Percentiles rank a stretch among this genome's conserved stretches.
Conservation (phyloP, 805 yeast species). For the Candida suzukii region DNA sequence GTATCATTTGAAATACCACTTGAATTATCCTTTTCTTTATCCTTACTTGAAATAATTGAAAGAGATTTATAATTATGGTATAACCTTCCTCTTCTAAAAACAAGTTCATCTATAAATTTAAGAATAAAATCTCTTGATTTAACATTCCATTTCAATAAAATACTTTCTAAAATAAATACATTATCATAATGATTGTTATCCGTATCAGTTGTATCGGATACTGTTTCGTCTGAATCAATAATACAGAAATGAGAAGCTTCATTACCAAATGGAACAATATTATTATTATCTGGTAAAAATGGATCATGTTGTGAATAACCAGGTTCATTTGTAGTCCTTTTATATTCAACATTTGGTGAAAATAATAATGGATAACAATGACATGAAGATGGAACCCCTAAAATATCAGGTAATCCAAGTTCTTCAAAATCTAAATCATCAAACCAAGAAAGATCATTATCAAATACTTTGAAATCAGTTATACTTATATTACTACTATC, state of each 20-base stretch:
- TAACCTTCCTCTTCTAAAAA: conserved; percentile 33
- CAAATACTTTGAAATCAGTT: conserved; percentile 32
- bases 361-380: conserved; percentile 55
- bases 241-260: conserved; percentile 59
- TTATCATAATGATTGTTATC: conserved; percentile 41
- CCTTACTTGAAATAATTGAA: background rate
- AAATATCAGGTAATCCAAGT: conserved; percentile 35
- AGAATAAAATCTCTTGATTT: conserved; percentile 54
- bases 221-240: conserved; percentile 30
- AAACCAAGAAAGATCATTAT: conserved; percentile 52
- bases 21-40: background rate
- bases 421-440: conserved; percentile 59
- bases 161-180: conserved; percentile 63
- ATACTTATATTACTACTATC: background rate
- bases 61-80: background rate
- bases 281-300: conserved; percentile 29
- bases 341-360: conserved; percentile 65
- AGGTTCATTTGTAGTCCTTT: conserved; percentile 48
- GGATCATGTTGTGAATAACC: conserved; percentile 18
- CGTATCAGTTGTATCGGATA: background rate
- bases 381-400: conserved; percentile 31
- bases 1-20: background rate
- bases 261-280: conserved; percentile 53
- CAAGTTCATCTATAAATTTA: conserved; percentile 47
- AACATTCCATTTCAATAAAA: conserved; percentile 77